Evolutionary conservation across 352 stramenopile genomes (phyloP).

Genomic region (Pythium aristosporum): DNA sequence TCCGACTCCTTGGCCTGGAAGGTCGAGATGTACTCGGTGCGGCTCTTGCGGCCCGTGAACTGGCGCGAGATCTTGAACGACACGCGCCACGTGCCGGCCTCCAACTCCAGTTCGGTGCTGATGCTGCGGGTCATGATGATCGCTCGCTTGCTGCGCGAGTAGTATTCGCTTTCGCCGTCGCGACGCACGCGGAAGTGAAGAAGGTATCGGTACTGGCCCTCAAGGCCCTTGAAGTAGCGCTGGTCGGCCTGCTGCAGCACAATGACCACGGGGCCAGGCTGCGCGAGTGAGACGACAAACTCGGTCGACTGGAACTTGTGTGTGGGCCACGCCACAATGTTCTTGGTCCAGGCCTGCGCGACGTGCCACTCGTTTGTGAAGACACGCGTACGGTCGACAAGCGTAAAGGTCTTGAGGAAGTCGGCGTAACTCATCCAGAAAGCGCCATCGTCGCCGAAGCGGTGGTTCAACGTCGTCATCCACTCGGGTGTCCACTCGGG

Average conservation of each 20-base stretch:
- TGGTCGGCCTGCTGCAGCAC: conserved; percentile 40
- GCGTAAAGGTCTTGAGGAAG: conserved; percentile 38
- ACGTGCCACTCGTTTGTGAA: conserved; percentile 40
- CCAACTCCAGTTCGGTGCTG: conserved; percentile 35
- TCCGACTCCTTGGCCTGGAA: conserved; percentile 31
- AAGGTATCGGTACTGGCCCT: conserved; percentile 40
- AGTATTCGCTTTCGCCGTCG: conserved; percentile 31
- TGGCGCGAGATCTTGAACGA: conserved; percentile 31
- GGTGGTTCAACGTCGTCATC: conserved; percentile 39
- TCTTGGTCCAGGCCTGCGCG: conserved; percentile 38
- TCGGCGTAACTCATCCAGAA: conserved; percentile 67
- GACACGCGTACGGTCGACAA: conserved; percentile 39
- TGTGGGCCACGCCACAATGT: conserved; percentile 31
- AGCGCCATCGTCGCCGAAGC: conserved; percentile 50
- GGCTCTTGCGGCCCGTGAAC: conserved; percentile 19
- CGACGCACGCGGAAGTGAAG: conserved; percentile 38
- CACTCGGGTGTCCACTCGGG: conserved; percentile 47
- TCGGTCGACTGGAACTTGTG: conserved; percentile 28
- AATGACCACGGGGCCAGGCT: conserved; percentile 30
- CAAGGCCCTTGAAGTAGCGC: conserved; percentile 41
- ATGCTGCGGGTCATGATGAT: conserved; percentile 35
- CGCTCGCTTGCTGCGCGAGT: conserved; percentile 27
- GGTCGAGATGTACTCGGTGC: conserved; percentile 26
- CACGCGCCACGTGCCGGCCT: conserved; percentile 32
- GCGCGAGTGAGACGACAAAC: conserved; percentile 24